These are phyloP conservation scores for Oryza meyeriana DNA, from an alignment of 176 grass and related monocot genomes.

Conservation along the genomic window DNA sequence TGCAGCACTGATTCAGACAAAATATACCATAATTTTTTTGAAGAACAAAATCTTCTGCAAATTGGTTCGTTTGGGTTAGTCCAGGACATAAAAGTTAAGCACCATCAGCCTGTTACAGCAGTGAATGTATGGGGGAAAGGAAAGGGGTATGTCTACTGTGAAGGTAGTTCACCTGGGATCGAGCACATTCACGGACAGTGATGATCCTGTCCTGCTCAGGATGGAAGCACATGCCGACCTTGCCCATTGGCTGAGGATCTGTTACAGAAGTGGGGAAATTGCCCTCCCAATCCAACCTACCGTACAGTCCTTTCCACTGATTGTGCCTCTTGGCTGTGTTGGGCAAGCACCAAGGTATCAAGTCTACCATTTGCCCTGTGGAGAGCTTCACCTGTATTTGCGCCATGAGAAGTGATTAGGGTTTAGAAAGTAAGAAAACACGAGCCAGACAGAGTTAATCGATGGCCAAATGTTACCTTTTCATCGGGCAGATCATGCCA, in stretches of 20 bases:
- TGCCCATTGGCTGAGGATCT: slow-evolving; percentile 93
- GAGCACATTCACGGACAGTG: slow-evolving; percentile 78
- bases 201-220: slow-evolving; percentile 83
- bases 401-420: neutral
- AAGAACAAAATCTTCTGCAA: neutral
- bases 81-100: neutral
- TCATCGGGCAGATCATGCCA: slow-evolving; percentile 76
- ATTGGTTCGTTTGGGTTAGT: neutral
- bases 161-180: slow-evolving; percentile 59
- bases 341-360: slow-evolving; percentile 74
- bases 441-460: neutral
- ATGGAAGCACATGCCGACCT: slow-evolving; percentile 96
- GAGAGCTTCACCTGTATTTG: slow-evolving; percentile 70
- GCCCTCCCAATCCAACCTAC: slow-evolving; percentile 76
- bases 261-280: slow-evolving; percentile 88
- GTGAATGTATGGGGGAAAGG: neutral
- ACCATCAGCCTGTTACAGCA: neutral
- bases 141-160: neutral
- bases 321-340: slow-evolving; percentile 83
- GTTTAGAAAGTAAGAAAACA: neutral
- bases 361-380: slow-evolving; percentile 51
- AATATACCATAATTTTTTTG: neutral
- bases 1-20: neutral
- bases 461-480: slow-evolving; percentile 38
- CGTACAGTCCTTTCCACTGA: slow-evolving; percentile 74